Percentiles rank a stretch among this genome's conserved stretches.
These are phyloP conservation scores for Geotrichum ghanense DNA, from an alignment of 805 yeast species.

Conservation along the genomic window DNA sequence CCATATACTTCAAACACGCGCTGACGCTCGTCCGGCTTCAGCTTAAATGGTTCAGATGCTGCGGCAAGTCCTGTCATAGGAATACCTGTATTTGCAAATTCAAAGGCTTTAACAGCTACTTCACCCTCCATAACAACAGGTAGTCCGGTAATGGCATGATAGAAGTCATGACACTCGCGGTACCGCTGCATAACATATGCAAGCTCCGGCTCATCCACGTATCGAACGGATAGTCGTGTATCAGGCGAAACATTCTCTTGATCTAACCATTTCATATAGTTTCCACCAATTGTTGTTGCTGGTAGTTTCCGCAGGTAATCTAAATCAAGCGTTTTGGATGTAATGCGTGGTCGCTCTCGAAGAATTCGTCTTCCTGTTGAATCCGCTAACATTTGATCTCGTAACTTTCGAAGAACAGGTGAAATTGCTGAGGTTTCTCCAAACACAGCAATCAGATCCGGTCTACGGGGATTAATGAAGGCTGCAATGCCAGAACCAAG, in stretches of 20 bases:
- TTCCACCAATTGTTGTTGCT: constrained; percentile 58
- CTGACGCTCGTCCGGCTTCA: constrained; percentile 49
- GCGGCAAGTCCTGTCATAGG: constrained; percentile 96
- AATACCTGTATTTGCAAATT: constrained; percentile 80
- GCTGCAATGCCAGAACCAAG: constrained; percentile 71
- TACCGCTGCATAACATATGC: constrained; percentile 91
- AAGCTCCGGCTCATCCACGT: constrained; percentile 78
- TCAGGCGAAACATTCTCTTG: constrained; percentile 89
- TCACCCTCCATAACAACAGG: constrained; percentile 96
- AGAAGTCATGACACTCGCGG: constrained; percentile 94
- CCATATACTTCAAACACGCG: constrained; percentile 59
- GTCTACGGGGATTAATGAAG: constrained; percentile 30
- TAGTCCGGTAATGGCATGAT: constrained; percentile 81
- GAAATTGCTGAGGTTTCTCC: constrained; percentile 88
- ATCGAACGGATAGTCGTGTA: constrained; percentile 78
- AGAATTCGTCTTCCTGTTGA: constrained; percentile 67
- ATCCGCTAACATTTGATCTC: constrained; percentile 65
- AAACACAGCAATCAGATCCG: constrained; percentile 30
- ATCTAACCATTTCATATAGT: constrained; percentile 73
- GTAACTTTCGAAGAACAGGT: constrained; percentile 47
- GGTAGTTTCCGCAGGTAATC: constrained; percentile 51
- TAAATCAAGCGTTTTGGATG: constrained; percentile 56
- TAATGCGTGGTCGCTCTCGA: constrained; percentile 72
- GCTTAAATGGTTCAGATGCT: constrained; percentile 72
- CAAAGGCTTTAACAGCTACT: constrained; percentile 83